Base-by-base conservation (phyloP, 805 yeast genomes). In the Metschnikowia continentalis region DNA sequence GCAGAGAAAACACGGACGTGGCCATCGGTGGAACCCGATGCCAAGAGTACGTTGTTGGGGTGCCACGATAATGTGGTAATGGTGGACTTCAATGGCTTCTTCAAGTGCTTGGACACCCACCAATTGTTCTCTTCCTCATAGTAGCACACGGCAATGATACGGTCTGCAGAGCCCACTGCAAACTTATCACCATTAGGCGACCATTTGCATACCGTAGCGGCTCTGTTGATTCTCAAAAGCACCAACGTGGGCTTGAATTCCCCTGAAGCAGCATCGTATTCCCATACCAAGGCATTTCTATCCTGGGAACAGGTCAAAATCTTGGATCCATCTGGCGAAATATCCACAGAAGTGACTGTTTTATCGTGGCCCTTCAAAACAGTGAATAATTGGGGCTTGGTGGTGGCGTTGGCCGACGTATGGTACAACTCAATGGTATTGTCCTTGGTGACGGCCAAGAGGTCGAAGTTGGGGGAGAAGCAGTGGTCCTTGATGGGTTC, bases 31-130 rank as follows among this genome's bases (percentile, higher is more conserved):
- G 96, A 89, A 22, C 98, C 98, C 43, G 87, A 78, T 2, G 95
- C 94, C 55, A 94, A 75, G 53, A 94, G 75, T 22, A 94, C 95
- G 61, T 84, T 85, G 70, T 94, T 94, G 51, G 90, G 91, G 67
- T 94, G 97, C 99, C 99, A 91, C 56, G 84, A 84, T 50, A 92
- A 76, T 42, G 87, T 77, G 57, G 91, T 77, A 58, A 91, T 79
- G 32, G 97, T 90, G 10, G 96, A 86, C 67, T 86, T 84, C 61
- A 94, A 76, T n/a, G 97, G 96, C 70, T 88, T 90, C 75, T 91
- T 91, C 70, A 94, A 86, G 72, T 92, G 99, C 70, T 92, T 92
- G 13, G 98, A 89, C 47, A 94, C 91, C 99, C 99, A 94, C 99
- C 99, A 94, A 67, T 94, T 96, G 68, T 92, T 94, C 62, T 90